Percentiles rank a stretch among this genome's conserved stretches.
Evolutionary conservation across 2,329 filamentous ascomycete genomes (phyloP).

Genomic region (Cryphonectria japonica): DNA sequence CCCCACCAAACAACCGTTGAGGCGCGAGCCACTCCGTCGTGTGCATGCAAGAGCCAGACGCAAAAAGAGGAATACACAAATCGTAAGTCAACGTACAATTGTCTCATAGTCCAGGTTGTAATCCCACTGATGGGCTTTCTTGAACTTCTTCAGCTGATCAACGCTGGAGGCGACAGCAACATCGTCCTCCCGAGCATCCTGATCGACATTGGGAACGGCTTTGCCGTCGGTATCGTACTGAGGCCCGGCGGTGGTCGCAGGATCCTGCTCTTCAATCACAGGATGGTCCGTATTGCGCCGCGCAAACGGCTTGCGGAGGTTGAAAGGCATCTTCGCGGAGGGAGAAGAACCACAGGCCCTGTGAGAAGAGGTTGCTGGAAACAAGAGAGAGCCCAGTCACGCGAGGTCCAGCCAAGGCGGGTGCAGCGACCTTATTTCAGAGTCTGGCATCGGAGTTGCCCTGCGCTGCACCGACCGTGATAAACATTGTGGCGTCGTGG

Average conservation of each 20-base stretch:
- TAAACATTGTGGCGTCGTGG: not conserved
- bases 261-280: conserved; percentile 13
- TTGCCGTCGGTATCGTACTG: conserved; percentile 22
- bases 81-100: conserved; percentile 14
- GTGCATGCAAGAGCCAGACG: too few relatives aligned
- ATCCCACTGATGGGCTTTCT: conserved; percentile 27
- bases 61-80: not conserved
- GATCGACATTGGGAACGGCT: conserved; percentile 2
- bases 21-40: not conserved
- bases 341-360: not conserved
- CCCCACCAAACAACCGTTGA: not conserved
- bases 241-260: not conserved
- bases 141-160: conserved; percentile 27
- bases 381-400: not conserved
- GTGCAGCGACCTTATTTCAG: not conserved
- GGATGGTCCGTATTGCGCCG: conserved; percentile 24
- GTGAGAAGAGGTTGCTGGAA: not conserved
- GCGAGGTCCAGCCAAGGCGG: not conserved
- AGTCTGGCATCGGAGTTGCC: not conserved
- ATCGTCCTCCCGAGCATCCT: conserved; percentile 8
- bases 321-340: conserved; percentile 18
- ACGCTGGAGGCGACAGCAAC: conserved; percentile 16
- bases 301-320: conserved; percentile 21
- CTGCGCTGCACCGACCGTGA: not conserved
- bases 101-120: conserved; percentile 26